These are phyloP conservation scores for Kodamaea laetipori DNA, from an alignment of 805 yeast genomes.

Conservation along the genomic window DNA sequence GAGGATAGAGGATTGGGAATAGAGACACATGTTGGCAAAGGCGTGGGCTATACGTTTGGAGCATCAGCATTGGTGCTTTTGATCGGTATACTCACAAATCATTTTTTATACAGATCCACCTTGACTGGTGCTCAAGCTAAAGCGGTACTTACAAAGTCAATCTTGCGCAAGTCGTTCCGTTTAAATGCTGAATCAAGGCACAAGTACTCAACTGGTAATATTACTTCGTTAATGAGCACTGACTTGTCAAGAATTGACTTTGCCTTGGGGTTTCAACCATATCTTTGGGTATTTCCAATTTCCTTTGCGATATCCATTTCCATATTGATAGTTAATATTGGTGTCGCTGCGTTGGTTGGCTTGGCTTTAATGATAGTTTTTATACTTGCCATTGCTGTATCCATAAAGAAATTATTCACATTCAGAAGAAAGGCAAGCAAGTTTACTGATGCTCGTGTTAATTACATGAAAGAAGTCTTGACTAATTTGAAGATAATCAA, in stretches of 20 bases:
- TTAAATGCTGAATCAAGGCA: constrained; percentile 23
- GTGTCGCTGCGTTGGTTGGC: constrained; percentile 29
- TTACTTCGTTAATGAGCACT: constrained; percentile 32
- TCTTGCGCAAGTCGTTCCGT: constrained; percentile 27
- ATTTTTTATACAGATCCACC: constrained; percentile 27
- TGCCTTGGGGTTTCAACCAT: constrained; percentile 33
- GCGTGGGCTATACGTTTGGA: constrained; percentile 46
- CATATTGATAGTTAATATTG: constrained; percentile 26
- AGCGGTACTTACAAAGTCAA: constrained; percentile 27
- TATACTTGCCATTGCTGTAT: constrained; percentile 45
- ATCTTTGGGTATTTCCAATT: constrained; percentile 25
- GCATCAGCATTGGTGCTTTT: constrained; percentile 30
- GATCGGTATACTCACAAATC: constrained; percentile 26
- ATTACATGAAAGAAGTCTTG: constrained; percentile 74
- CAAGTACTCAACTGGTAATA: constrained; percentile 24
- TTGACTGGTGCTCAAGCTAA: constrained; percentile 31
- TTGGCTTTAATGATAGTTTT: constrained; percentile 23
- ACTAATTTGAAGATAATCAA: constrained; percentile 80
- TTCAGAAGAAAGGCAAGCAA: constrained; percentile 50
- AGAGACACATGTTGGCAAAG: constrained; percentile 44
- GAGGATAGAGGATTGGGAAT: constrained; percentile 28
- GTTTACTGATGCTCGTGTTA: constrained; percentile 76
- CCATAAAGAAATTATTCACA: constrained; percentile 54
- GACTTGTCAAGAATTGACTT: constrained; percentile 31
- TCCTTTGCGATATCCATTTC: constrained; percentile 28